phyloP scores from a whole-genome alignment of 2,329 filamentous ascomycete species.

The Onygena corvina region DNA sequence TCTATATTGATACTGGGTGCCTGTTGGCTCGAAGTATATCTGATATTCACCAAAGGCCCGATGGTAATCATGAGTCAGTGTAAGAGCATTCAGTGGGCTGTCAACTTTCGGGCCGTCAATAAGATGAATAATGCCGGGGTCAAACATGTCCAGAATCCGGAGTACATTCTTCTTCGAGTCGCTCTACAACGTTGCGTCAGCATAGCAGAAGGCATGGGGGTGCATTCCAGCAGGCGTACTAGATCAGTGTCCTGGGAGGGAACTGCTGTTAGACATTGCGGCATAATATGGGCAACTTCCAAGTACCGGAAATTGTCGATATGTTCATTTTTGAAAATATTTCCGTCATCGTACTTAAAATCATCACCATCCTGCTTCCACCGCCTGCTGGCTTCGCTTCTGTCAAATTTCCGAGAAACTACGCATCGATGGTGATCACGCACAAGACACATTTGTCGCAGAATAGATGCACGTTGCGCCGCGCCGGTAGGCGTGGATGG shows the following conservation, averaged over 20 bases:
- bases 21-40: constrained; percentile 20
- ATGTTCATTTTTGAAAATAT: constrained; percentile 7
- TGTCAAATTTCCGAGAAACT: constrained; percentile 16
- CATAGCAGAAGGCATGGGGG: background rate
- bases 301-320: constrained; percentile 10
- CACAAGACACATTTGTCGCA: constrained; percentile 14
- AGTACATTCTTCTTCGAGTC: constrained; percentile 27
- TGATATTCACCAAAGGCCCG: constrained; percentile 16
- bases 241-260: constrained; percentile 3
- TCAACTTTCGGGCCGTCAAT: constrained; percentile 31
- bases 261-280: constrained; percentile 14
- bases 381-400: constrained; percentile 14
- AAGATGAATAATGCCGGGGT: constrained; percentile 25
- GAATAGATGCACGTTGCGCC: background rate
- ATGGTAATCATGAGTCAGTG: background rate
- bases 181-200: constrained; percentile 12
- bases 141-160: constrained; percentile 33
- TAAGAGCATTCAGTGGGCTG: constrained; percentile 8
- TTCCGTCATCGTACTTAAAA: constrained; percentile 15
- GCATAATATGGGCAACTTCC: constrained; percentile 19
- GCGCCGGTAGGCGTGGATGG: constrained; percentile 2
- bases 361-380: constrained; percentile 12
- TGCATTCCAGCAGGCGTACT: constrained; percentile 9
- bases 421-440: constrained; percentile 18
- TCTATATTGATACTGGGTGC: constrained; percentile 17